Conservation (phyloP, 2,329 filamentous ascomycete species). For the Curvularia eragrostidis region DNA sequence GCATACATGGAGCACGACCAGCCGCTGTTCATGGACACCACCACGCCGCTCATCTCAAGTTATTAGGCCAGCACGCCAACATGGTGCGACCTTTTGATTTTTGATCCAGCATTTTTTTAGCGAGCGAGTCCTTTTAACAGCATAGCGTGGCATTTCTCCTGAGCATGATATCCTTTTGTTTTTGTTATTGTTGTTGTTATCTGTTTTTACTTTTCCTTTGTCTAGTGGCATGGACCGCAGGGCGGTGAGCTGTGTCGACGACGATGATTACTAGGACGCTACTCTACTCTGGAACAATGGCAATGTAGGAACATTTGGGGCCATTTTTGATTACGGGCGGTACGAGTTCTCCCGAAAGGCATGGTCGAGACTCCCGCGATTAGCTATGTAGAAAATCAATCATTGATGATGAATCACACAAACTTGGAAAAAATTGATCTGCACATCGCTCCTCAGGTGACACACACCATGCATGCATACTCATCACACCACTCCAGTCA, state of each 20-base stretch:
- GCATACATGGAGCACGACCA: slow-evolving; percentile 49
- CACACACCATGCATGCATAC: slow-evolving; percentile 24
- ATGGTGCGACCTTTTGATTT: slow-evolving; percentile 42
- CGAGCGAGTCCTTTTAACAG: slow-evolving; percentile 45
- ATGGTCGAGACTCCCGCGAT: slow-evolving; percentile 36
- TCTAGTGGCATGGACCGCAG: slow-evolving; percentile 22
- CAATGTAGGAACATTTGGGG: slow-evolving; percentile 12
- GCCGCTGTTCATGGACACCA: slow-evolving; percentile 51
- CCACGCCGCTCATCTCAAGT: slow-evolving; percentile 50
- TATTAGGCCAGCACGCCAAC: slow-evolving; percentile 43
- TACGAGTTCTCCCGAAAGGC: slow-evolving; percentile 33
- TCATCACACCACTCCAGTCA: slow-evolving; percentile 23
- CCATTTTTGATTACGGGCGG: slow-evolving; percentile 20
- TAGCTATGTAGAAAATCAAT: slow-evolving; percentile 35
- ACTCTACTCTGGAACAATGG: slow-evolving; percentile 34
- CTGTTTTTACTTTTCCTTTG: slow-evolving; percentile 19
- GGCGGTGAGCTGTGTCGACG: slow-evolving; percentile 14
- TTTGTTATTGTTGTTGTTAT: slow-evolving; percentile 7
- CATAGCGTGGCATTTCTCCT: slow-evolving; percentile 32
- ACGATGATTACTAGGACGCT: slow-evolving; percentile 23
- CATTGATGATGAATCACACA: slow-evolving; percentile 19
- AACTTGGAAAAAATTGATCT: slow-evolving; percentile 20
- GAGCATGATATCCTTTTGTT: slow-evolving; percentile 38
- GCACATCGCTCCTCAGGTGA: slow-evolving; percentile 25
- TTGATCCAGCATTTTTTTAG: slow-evolving; percentile 49